A percentile compares a stretch with the other conserved stretches of the same genome.
Evolutionary conservation across 2,329 filamentous ascomycete species (phyloP).

Genomic region (Trichophyton mentagrophytes): DNA sequence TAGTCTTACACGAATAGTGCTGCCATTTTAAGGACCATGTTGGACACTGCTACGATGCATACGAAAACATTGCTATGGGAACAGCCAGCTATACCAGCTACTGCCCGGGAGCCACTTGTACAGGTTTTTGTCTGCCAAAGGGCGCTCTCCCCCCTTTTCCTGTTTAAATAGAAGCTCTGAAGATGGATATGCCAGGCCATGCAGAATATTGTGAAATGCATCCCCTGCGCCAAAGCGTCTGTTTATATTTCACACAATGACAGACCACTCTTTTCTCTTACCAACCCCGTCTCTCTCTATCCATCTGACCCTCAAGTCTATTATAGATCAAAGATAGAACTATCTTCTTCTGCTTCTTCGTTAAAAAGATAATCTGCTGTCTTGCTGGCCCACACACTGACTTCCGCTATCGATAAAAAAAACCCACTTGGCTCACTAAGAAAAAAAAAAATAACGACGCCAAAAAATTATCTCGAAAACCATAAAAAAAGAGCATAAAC

Average conservation of each 20-base stretch:
- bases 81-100: not conserved
- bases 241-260: slow-evolving; percentile 2
- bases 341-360: not conserved
- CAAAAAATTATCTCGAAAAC: slow-evolving; percentile 1
- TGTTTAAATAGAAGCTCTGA: not conserved
- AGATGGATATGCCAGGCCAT: slow-evolving; percentile 14
- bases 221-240: slow-evolving; percentile 10
- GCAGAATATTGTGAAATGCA: slow-evolving; percentile 45
- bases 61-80: not conserved
- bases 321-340: not conserved
- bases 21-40: not conserved
- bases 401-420: slow-evolving; percentile 9
- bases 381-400: slow-evolving; percentile 4
- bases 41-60: not conserved
- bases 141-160: not conserved
- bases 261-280: not conserved
- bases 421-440: not conserved
- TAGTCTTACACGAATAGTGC: not conserved
- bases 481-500: not conserved
- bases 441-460: not conserved
- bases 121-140: not conserved
- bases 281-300: too few relatives aligned
- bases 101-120: not conserved
- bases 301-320: not conserved
- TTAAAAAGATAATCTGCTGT: not conserved